Evolutionary conservation across 495 filamentous ascomycete species (phyloP).

Genomic region (Jackrogersella minutella): DNA sequence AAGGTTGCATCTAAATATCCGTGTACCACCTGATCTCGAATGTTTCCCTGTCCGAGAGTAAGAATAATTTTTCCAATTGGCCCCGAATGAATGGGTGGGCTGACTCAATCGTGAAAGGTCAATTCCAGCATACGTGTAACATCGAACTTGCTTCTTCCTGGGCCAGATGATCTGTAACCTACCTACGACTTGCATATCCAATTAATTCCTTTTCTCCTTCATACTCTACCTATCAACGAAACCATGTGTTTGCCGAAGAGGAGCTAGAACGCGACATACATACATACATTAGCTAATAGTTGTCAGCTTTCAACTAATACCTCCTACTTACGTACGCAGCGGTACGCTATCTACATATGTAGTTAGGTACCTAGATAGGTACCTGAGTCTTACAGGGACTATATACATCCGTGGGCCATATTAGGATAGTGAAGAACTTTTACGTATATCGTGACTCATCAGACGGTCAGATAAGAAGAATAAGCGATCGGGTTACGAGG

Average conservation of each 20-base stretch:
- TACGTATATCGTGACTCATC: too few relatives aligned
- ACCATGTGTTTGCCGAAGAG: neutral
- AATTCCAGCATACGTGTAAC: conserved; percentile 23
- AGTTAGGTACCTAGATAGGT: neutral
- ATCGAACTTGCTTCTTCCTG: neutral
- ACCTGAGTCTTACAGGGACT: neutral
- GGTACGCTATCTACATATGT: too few relatives aligned
- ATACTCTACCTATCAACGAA: neutral
- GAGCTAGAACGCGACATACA: neutral
- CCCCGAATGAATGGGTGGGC: neutral
- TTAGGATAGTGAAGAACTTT: neutral
- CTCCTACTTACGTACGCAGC: too few relatives aligned
- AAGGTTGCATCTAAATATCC: neutral
- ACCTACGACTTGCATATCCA: neutral
- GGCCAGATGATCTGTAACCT: conserved; percentile 17
- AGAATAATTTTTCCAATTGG: conserved; percentile 8
- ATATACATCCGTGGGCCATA: neutral
- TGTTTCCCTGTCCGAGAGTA: neutral
- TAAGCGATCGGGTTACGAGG: too few relatives aligned
- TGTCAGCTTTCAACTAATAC: too few relatives aligned
- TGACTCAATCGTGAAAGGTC: conserved; percentile 1
- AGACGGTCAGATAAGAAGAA: too few relatives aligned
- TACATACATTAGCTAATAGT: too few relatives aligned
- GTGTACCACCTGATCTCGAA: conserved; percentile 25
- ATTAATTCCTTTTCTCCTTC: neutral